Evolutionary conservation across 805 yeast species (phyloP), one percentile per base, ranked within the genome.

Genomic region (Teunomyces gatunensis): DNA sequence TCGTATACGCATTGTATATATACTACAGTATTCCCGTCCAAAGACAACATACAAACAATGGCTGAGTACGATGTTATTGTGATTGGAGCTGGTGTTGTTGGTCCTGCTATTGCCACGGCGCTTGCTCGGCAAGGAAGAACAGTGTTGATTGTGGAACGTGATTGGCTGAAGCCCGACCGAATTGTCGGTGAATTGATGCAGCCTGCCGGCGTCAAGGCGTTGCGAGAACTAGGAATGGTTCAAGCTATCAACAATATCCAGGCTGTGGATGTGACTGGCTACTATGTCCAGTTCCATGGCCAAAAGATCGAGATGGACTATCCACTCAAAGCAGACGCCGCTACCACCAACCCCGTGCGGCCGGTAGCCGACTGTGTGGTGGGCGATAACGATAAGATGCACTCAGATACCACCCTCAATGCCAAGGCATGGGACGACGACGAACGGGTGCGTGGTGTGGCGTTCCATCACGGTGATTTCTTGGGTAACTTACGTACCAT

Each of bases 31-130:
- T 18, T 18, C 20, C 20, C 20, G 20, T 18, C 20, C 2, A 18
- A 18, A 18, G 4, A 18, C 20, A 4, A 18, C 3, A 18, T 18
- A 18, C 20, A 13, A 32, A 7, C 4, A 25, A 32, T 32, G 34
- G 34, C 7, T 6, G 34, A 32, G 25, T 89, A 81, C 67, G 99
- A 94, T 61, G 92, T 85, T 44, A 83, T 92, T 36, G 86, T 94
- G 21, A 83, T 94, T 34, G 99, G 99, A n/a, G 97, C 98, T n/a
- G 99, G 99, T 47, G 96, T 92, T 17, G 85, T 89, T 20, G 99
- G 99, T 1, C 97, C 99, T 2, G 84, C 92, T 47, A 76, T 92
- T 15, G 97, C 97, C 39, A 86, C 90, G 1, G 90, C 87, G 3
- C 70, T 94, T 47, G 98, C 96, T 0, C 78, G 92, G 57, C 95